Percentiles rank a stretch among this genome's conserved stretches.
phyloP scores from a whole-genome alignment of 805 yeast genomes.

The Dipodascus albidus region DNA sequence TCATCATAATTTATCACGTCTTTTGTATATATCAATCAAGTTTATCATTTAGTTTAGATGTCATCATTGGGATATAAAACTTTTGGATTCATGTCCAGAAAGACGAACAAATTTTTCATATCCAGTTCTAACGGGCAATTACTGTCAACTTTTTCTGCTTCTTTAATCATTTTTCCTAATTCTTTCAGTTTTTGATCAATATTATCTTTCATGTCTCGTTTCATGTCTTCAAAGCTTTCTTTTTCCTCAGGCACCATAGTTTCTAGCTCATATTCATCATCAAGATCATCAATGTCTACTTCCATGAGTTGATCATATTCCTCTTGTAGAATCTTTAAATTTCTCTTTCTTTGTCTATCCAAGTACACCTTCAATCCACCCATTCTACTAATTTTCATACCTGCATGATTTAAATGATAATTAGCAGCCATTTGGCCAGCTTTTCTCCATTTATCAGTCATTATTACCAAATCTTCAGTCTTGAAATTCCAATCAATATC shows the following conservation, averaged over 20 bases:
- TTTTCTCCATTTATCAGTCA: slow-evolving; percentile 38
- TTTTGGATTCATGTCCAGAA: slow-evolving; percentile 34
- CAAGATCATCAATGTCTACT: slow-evolving; percentile 20
- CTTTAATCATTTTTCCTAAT: not conserved
- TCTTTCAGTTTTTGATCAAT: not conserved
- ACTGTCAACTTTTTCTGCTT: slow-evolving; percentile 12
- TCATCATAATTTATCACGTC: not conserved
- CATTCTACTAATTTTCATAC: slow-evolving; percentile 32
- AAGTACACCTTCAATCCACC: slow-evolving; percentile 41
- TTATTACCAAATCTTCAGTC: slow-evolving; percentile 19
- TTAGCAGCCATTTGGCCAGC: slow-evolving; percentile 38
- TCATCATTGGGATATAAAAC: slow-evolving; percentile 29
- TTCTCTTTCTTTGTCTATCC: slow-evolving; percentile 18
- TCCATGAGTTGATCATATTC: slow-evolving; percentile 24
- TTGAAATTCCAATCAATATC: slow-evolving; percentile 17
- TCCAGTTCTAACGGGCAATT: slow-evolving; percentile 28
- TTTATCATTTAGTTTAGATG: not conserved
- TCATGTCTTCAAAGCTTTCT: not conserved
- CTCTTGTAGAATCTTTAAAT: slow-evolving; percentile 31
- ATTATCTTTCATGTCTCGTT: slow-evolving; percentile 24
- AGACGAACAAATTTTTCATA: slow-evolving; percentile 33
- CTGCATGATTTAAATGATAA: slow-evolving; percentile 35
- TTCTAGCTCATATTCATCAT: slow-evolving; percentile 4
- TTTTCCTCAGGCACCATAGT: not conserved
- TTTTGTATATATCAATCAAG: not conserved